These are phyloP conservation scores for Parathielavia appendiculata DNA, from an alignment of 495 filamentous ascomycete species.

Conservation along the genomic window DNA sequence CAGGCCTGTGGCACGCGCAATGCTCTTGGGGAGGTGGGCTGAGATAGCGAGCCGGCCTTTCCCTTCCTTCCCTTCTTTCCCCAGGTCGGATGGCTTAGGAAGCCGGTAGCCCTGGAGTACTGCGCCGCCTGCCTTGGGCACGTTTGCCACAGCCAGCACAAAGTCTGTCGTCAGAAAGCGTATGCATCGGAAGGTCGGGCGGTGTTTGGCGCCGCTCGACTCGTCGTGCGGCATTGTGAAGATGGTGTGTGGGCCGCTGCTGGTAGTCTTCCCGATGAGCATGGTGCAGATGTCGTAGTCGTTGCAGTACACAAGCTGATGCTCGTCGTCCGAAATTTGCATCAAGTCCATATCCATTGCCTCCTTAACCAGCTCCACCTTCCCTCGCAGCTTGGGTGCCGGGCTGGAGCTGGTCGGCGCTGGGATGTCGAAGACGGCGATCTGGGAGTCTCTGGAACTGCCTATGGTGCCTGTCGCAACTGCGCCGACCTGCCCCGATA, in stretches of 20 bases:
- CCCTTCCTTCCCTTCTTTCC: conserved; percentile 31
- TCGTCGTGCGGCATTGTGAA: conserved; percentile 54
- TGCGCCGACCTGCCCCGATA: conserved; percentile 67
- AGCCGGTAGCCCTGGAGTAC: conserved; percentile 51
- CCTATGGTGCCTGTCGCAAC: conserved; percentile 60
- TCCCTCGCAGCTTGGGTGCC: conserved; percentile 58
- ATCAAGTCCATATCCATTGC: conserved; percentile 77
- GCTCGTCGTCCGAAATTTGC: conserved; percentile 53
- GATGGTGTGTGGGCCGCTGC: conserved; percentile 52
- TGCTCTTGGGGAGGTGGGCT: conserved; percentile 38
- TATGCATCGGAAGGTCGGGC: conserved; percentile 57
- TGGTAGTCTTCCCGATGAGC: conserved; percentile 45
- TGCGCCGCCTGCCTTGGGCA: conserved; percentile 42
- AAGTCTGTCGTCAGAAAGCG: conserved; percentile 78
- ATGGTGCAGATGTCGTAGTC: conserved; percentile 64
- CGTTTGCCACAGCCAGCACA: conserved; percentile 56
- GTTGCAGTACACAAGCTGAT: conserved; percentile 74
- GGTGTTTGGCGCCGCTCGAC: conserved; percentile 42
- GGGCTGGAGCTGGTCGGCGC: conserved; percentile 39
- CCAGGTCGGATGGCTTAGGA: conserved; percentile 25
- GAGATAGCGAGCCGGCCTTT: conserved; percentile 41
- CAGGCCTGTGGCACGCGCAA: conserved; percentile 58
- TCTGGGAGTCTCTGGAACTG: conserved; percentile 57
- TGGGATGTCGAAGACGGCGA: conserved; percentile 73
- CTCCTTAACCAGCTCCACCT: conserved; percentile 64